Percentiles rank a stretch among this genome's conserved stretches.
Evolutionary conservation across 1,284 basidiomycete genomes (phyloP).

Genomic region (Coniophora puteana): DNA sequence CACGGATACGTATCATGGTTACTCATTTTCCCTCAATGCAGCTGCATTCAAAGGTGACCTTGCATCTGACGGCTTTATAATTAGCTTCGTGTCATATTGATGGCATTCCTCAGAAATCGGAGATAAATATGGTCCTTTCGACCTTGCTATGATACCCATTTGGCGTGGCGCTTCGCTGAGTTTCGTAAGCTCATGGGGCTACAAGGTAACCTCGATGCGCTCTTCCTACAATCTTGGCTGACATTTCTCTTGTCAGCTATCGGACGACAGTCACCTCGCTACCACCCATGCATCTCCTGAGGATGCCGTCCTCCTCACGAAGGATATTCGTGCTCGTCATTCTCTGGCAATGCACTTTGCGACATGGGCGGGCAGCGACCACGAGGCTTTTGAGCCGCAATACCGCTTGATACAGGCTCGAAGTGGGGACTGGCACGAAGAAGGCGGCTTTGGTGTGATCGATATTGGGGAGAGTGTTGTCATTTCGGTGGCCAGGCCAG

Average conservation of each 20-base stretch:
- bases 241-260: slow-evolving; percentile 9
- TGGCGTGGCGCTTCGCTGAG: slow-evolving; percentile 25
- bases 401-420: slow-evolving; percentile 25
- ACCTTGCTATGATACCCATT: slow-evolving; percentile 32
- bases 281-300: slow-evolving; percentile 26
- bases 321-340: slow-evolving; percentile 30
- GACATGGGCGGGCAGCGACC: slow-evolving; percentile 34
- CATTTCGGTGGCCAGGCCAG: slow-evolving; percentile 8
- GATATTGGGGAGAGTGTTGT: slow-evolving; percentile 27
- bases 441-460: slow-evolving; percentile 30
- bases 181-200: slow-evolving; percentile 16
- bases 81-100: neutral
- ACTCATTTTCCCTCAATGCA: neutral
- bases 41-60: slow-evolving; percentile 25
- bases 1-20: neutral
- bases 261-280: slow-evolving; percentile 20
- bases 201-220: slow-evolving; percentile 7
- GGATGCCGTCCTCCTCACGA: slow-evolving; percentile 24
- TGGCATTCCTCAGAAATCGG: slow-evolving; percentile 28
- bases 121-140: slow-evolving; percentile 27
- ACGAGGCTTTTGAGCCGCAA: slow-evolving; percentile 33
- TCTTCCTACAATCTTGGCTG: neutral
- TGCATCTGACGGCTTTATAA: neutral
- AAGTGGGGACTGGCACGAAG: slow-evolving; percentile 24
- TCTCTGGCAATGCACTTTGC: slow-evolving; percentile 38